These are phyloP conservation scores for Tetrapisispora fleetii DNA, from an alignment of 805 yeast species.

Conservation along the genomic window DNA sequence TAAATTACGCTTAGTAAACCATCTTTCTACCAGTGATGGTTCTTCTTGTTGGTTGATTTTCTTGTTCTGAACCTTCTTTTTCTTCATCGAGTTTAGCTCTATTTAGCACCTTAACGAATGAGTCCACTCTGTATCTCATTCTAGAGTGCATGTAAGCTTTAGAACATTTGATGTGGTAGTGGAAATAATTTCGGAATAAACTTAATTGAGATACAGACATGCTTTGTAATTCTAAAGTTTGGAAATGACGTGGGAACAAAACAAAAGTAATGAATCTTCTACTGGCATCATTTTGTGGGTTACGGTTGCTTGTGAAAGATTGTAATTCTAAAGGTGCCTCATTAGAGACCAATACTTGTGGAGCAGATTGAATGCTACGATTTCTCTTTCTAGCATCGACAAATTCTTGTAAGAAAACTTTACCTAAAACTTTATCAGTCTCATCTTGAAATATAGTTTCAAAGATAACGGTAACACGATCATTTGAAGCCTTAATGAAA, in stretches of 20 bases:
- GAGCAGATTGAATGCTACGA: constrained; percentile 93
- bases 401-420: constrained; percentile 84
- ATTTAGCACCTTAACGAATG: constrained; percentile 88
- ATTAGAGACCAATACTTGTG: constrained; percentile 89
- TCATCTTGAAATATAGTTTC: constrained; percentile 93
- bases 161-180: constrained; percentile 95
- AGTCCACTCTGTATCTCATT: constrained; percentile 92
- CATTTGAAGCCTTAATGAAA: constrained; percentile 83
- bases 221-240: constrained; percentile 38
- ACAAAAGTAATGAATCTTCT: constrained; percentile 52
- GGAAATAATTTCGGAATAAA: constrained; percentile 92
- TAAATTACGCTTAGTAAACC: constrained; percentile 16
- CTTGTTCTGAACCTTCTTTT: constrained; percentile 29
- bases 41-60: constrained; percentile 19
- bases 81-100: constrained; percentile 92
- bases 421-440: constrained; percentile 86
- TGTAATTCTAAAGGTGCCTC: constrained; percentile 90
- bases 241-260: constrained; percentile 81
- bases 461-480: constrained; percentile 93
- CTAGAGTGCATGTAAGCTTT: constrained; percentile 97
- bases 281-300: constrained; percentile 25
- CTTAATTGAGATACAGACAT: constrained; percentile 71
- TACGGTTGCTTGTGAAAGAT: not conserved
- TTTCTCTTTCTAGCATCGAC: constrained; percentile 91
- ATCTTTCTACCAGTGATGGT: constrained; percentile 29